These are phyloP conservation scores for Chaetomium olivaceum DNA, from an alignment of 2,329 filamentous ascomycete genomes.

Conservation along the genomic window DNA sequence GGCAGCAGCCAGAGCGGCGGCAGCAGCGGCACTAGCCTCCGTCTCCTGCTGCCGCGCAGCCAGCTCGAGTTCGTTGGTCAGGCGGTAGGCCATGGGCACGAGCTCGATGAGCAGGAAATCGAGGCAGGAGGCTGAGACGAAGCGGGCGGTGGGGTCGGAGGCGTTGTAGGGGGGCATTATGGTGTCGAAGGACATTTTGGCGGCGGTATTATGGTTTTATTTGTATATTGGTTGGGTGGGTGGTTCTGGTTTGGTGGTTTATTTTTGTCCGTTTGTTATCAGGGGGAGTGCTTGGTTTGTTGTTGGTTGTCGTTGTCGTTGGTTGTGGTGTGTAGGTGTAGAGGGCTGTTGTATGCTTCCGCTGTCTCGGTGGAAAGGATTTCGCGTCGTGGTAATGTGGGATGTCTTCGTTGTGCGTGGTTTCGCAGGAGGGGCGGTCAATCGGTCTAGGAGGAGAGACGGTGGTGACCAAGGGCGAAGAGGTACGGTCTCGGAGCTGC, in stretches of 20 bases:
- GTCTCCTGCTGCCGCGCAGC: slow-evolving; percentile 41
- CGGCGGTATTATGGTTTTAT: neutral
- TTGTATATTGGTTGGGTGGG: too few species aligned
- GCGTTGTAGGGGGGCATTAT: slow-evolving; percentile 68
- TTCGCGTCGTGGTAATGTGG: neutral
- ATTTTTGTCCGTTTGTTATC: too few species aligned
- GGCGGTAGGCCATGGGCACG: slow-evolving; percentile 87
- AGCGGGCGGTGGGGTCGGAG: slow-evolving; percentile 71
- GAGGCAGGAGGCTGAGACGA: slow-evolving; percentile 81
- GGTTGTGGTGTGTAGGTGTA: neutral
- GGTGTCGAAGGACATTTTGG: slow-evolving; percentile 70
- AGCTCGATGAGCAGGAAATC: slow-evolving; percentile 96
- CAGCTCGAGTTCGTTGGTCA: slow-evolving; percentile 70
- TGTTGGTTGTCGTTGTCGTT: neutral
- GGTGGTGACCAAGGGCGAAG: neutral
- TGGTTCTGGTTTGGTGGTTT: neutral
- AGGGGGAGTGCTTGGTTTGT: neutral
- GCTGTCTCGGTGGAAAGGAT: neutral
- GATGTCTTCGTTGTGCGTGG: neutral
- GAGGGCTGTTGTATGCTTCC: neutral
- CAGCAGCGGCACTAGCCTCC: slow-evolving; percentile 24
- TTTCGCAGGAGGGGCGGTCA: neutral
- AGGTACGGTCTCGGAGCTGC: neutral
- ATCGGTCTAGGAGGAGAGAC: neutral
- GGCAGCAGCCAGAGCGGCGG: slow-evolving; percentile 21